These are phyloP conservation scores for Brasilioporus rufonigricans DNA, from an alignment of 768 basidiomycete species.

Conservation along the genomic window DNA sequence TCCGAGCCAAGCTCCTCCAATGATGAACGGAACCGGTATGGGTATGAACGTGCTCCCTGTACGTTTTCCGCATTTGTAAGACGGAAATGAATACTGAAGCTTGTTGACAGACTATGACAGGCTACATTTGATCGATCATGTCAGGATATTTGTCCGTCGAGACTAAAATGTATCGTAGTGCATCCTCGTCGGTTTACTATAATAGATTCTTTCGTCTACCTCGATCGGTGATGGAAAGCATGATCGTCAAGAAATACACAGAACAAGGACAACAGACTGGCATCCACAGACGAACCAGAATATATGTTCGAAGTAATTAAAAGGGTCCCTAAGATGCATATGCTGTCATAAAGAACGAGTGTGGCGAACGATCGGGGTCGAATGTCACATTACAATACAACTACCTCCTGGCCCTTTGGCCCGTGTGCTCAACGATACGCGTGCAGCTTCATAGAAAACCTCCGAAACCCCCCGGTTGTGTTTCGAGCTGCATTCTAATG, in stretches of 20 bases:
- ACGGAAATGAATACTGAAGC: slow-evolving; percentile 5
- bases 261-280: neutral
- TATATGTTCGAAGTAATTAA: slow-evolving; percentile 18
- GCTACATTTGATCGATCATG: slow-evolving; percentile 41
- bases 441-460: slow-evolving; percentile 89
- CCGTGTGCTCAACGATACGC: slow-evolving; percentile 75
- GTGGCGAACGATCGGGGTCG: neutral
- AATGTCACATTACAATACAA: slow-evolving; percentile 60
- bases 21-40: slow-evolving; percentile 51
- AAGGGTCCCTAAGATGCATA: slow-evolving; percentile 18
- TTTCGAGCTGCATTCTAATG: slow-evolving; percentile 91
- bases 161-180: slow-evolving; percentile 27
- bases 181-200: slow-evolving; percentile 21
- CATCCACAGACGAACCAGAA: neutral
- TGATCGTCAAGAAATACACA: slow-evolving; percentile 14
- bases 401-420: slow-evolving; percentile 59
- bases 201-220: slow-evolving; percentile 21
- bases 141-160: neutral
- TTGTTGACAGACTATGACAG: slow-evolving; percentile 55
- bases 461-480: slow-evolving; percentile 94
- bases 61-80: slow-evolving; percentile 26
- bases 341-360: slow-evolving; percentile 5
- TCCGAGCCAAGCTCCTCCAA: slow-evolving; percentile 60
- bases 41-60: slow-evolving; percentile 58
- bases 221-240: neutral